phyloP scores from a whole-genome alignment of 202 grass and related monocot genomes.

The Alloteropsis angusta region DNA sequence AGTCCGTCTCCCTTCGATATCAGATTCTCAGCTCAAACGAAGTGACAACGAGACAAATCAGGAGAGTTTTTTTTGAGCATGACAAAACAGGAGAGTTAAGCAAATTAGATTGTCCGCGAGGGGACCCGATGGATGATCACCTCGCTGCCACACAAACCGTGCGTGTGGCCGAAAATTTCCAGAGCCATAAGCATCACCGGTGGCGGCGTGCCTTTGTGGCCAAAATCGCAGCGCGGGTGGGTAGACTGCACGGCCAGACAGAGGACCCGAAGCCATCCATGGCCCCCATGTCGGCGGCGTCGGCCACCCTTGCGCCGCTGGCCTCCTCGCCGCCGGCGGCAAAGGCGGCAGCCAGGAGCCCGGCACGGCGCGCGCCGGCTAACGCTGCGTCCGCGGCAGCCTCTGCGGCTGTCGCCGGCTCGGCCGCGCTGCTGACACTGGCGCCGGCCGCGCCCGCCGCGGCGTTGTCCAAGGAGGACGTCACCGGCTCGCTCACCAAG shows the following conservation, averaged over 20 bases:
- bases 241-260: conserved; percentile 10
- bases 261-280: conserved; percentile 41
- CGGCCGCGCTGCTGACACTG: conserved; percentile 11
- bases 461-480: conserved; percentile 65
- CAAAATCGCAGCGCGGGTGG: conserved; percentile 4
- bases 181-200: not conserved
- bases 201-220: conserved; percentile 16
- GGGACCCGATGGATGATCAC: not conserved
- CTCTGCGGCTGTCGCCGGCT: not conserved
- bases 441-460: conserved; percentile 42
- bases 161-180: conserved; percentile 1
- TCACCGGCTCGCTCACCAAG: conserved; percentile 61
- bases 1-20: not conserved
- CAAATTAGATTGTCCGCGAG: not conserved
- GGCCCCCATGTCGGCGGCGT: conserved; percentile 44
- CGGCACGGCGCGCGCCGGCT: conserved; percentile 23
- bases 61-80: too few species aligned
- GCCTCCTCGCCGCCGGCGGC: conserved; percentile 2
- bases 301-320: conserved; percentile 23
- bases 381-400: not conserved
- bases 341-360: conserved; percentile 11
- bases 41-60: not conserved
- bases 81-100: too few species aligned
- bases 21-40: not conserved
- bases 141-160: conserved; percentile 5